Evolutionary conservation across 345 rosid species (phyloP).

Genomic region (Heritiera fomes): DNA sequence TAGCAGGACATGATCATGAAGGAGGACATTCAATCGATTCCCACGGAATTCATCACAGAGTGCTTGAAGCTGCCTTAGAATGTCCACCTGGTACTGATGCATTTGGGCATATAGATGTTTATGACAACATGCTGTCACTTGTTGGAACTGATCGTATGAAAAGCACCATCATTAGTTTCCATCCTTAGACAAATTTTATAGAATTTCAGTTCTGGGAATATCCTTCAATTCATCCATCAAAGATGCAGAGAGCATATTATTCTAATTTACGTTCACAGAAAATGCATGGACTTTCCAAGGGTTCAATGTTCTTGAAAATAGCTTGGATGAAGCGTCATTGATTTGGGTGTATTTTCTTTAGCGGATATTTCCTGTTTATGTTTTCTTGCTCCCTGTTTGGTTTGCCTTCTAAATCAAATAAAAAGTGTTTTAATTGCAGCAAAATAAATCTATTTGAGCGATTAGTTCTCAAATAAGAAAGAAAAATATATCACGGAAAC

Average conservation of each 20-base stretch:
- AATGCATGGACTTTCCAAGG: not conserved
- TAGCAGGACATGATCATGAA: conserved; percentile 82
- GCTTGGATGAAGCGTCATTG: no score
- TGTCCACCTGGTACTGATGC: conserved; percentile 88
- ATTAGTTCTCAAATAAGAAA: no score
- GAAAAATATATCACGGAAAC: no score
- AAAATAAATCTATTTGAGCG: no score
- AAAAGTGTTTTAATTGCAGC: no score
- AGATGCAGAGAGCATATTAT: conserved; percentile 9
- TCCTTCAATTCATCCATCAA: conserved; percentile 3
- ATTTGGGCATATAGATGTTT: conserved; percentile 73
- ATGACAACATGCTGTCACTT: conserved; percentile 63
- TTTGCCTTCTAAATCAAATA: no score
- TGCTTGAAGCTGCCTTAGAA: conserved; percentile 85
- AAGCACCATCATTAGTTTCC: conserved; percentile 48
- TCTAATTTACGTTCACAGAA: conserved; percentile 9
- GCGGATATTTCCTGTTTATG: no score
- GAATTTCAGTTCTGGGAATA: not conserved
- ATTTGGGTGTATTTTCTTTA: no score
- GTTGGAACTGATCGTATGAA: conserved; percentile 60
- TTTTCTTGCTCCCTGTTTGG: no score
- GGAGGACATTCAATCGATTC: conserved; percentile 81
- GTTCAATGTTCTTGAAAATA: no score
- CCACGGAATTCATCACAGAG: conserved; percentile 80
- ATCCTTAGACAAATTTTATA: conserved; percentile 17